Percentiles rank a stretch among this genome's conserved stretches.
Conservation (phyloP, 1,284 basidiomycete genomes). For the Vanrija pseudolonga region DNA sequence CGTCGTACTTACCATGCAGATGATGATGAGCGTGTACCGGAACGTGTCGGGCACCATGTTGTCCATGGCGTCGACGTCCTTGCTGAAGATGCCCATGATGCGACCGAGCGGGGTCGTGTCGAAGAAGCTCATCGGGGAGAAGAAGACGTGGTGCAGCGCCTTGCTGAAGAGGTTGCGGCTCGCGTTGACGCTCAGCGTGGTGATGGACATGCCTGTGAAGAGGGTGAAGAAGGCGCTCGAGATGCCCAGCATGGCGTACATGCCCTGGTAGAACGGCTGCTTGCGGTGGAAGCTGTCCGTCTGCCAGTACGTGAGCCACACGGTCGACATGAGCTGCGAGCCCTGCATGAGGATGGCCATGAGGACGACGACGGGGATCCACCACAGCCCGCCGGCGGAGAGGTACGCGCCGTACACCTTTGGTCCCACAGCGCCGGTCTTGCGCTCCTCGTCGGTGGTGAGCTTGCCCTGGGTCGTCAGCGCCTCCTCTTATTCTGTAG, state of each 20-base stretch:
- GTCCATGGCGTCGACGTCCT: constrained; percentile 11
- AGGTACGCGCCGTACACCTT: constrained; percentile 24
- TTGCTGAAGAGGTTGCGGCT: constrained; percentile 20
- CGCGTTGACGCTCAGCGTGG: neutral
- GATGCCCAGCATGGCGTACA: constrained; percentile 63
- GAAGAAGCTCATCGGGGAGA: constrained; percentile 66
- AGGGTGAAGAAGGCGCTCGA: constrained; percentile 56
- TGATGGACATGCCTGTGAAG: constrained; percentile 53
- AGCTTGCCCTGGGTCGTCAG: constrained; percentile 4
- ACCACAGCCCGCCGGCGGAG: constrained; percentile 13
- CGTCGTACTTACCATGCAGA: neutral
- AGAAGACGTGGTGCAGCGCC: constrained; percentile 59
- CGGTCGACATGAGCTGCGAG: constrained; percentile 10
- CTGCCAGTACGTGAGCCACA: constrained; percentile 59
- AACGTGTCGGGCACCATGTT: constrained; percentile 2
- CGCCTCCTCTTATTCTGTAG: neutral
- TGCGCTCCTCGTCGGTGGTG: constrained; percentile 32
- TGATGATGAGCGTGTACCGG: neutral
- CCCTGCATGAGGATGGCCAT: constrained; percentile 6
- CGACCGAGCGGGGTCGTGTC: constrained; percentile 61
- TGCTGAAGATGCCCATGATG: neutral
- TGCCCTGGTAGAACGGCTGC: constrained; percentile 61
- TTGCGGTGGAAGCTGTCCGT: constrained; percentile 44
- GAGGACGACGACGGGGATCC: constrained; percentile 11
- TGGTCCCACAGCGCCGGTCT: constrained; percentile 30